Evolutionary conservation across 805 yeast species (phyloP).

Genomic region (Geotrichum ghanense): DNA sequence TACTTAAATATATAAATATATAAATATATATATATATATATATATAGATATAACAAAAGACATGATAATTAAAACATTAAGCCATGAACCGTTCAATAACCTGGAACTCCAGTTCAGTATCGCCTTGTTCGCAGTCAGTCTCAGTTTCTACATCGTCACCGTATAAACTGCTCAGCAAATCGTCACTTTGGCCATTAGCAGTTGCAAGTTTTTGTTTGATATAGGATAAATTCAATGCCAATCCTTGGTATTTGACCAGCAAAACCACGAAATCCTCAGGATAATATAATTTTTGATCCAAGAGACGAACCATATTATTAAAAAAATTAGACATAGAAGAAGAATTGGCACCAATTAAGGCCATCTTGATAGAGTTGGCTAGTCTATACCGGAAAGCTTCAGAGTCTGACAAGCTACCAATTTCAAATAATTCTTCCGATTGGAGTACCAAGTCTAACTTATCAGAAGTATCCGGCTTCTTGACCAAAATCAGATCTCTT

Average conservation of each 20-base stretch:
- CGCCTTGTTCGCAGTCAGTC: too few relatives aligned
- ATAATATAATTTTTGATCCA: background rate
- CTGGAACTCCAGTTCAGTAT: too few relatives aligned
- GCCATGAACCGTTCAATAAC: background rate
- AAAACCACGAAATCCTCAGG: background rate
- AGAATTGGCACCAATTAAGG: background rate
- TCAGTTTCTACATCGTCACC: too few relatives aligned
- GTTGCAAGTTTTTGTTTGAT: background rate
- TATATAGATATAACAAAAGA: background rate
- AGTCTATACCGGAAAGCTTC: background rate
- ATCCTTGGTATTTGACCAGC: background rate
- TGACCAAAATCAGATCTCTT: background rate
- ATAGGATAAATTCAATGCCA: background rate
- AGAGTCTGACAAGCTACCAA: background rate
- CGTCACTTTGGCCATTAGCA: background rate
- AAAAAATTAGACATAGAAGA: background rate
- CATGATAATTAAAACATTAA: background rate
- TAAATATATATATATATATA: background rate
- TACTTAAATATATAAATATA: background rate
- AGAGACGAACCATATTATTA: background rate
- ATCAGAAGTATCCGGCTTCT: background rate
- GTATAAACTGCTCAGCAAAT: background rate
- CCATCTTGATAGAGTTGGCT: background rate
- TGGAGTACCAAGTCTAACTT: background rate
- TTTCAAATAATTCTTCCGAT: background rate